Conservation (phyloP, 768 basidiomycete genomes). For the Ephemerocybe angulata region DNA sequence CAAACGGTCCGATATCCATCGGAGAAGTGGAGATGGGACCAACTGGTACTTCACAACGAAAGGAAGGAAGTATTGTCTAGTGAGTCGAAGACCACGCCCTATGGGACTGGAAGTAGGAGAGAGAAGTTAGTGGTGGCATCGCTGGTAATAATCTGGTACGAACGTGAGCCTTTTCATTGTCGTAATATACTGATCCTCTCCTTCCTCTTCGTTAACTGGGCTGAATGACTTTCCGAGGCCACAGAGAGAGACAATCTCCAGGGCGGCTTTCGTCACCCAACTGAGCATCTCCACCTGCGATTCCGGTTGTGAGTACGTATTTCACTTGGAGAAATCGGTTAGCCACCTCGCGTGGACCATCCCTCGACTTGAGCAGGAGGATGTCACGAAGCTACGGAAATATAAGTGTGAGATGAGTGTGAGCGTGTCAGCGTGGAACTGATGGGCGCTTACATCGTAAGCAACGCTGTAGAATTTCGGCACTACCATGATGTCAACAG, state of each 20-base stretch:
- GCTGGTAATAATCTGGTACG: neutral
- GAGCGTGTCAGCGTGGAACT: too few species aligned
- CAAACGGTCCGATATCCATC: constrained; percentile 28
- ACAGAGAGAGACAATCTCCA: constrained; percentile 29
- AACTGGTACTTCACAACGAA: constrained; percentile 13
- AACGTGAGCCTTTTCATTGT: constrained; percentile 30
- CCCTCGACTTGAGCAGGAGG: constrained; percentile 19
- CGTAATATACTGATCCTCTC: constrained; percentile 25
- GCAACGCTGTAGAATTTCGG: constrained; percentile 1
- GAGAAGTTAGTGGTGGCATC: neutral
- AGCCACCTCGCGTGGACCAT: constrained; percentile 29
- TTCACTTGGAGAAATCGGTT: neutral
- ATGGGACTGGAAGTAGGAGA: neutral
- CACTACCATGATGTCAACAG: neutral
- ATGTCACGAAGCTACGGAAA: constrained; percentile 25
- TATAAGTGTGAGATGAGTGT: too few species aligned
- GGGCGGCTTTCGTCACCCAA: constrained; percentile 28
- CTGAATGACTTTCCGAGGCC: constrained; percentile 31
- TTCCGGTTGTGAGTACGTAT: constrained; percentile 4
- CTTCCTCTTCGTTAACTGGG: constrained; percentile 26
- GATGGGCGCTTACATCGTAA: constrained; percentile 15
- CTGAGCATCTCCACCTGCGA: constrained; percentile 11
- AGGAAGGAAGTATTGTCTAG: neutral
- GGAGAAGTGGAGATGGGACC: constrained; percentile 25
- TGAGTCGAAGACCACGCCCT: neutral